Evolutionary conservation across 225 moss, liverwort and hornwort genomes (phyloP).

Genomic region (Ulota crispa): DNA sequence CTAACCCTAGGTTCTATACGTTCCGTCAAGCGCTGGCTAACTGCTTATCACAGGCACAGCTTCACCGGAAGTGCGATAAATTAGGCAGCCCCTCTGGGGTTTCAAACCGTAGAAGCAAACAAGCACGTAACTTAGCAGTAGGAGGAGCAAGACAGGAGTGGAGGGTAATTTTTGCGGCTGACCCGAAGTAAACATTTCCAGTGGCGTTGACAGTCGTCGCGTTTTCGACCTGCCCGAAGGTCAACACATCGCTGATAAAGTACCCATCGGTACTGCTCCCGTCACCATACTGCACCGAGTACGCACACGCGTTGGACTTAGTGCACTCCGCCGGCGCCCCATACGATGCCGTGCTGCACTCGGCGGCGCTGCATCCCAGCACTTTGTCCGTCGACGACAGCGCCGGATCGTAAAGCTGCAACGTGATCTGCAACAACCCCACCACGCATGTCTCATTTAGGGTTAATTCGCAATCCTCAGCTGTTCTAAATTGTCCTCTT

Average conservation of each 20-base stretch:
- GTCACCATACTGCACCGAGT: conserved; percentile 61
- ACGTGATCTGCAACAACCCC: conserved; percentile 19
- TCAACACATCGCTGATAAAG: conserved; percentile 55
- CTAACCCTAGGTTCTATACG: background rate
- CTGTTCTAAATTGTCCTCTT: background rate
- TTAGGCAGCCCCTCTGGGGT: background rate
- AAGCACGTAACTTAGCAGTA: background rate
- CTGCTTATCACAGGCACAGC: background rate
- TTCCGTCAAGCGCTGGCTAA: background rate
- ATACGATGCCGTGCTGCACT: conserved; percentile 22
- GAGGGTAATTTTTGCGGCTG: background rate
- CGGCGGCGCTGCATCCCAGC: conserved; percentile 34
- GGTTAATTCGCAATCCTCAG: background rate
- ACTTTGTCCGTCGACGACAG: conserved; percentile 38
- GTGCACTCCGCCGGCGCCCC: conserved; percentile 22
- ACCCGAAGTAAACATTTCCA: conserved; percentile 66
- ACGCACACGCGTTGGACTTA: conserved; percentile 38
- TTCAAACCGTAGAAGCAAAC: background rate
- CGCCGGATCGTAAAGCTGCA: conserved; percentile 46
- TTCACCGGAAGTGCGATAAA: background rate
- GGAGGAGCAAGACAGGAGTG: background rate
- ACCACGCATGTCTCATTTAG: background rate
- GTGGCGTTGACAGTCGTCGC: conserved; percentile 33
- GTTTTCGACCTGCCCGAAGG: conserved; percentile 41
- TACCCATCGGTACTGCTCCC: conserved; percentile 68